Evolutionary conservation across 257 asterid genomes (phyloP), one percentile per base, ranked within the genome.

Genomic region (Capsicum chinense): DNA sequence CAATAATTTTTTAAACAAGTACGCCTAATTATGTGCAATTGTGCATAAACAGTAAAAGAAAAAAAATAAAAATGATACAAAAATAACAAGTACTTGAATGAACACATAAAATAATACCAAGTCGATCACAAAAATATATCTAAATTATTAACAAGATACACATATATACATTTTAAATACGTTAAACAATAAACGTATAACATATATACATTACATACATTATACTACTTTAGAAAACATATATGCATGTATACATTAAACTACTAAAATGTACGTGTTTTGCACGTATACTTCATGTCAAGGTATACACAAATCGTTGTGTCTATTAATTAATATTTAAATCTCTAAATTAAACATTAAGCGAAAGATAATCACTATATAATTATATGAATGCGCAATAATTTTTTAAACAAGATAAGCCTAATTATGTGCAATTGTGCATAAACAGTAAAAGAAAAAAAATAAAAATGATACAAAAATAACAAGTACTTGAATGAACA

Each of bases 311-410:
- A 78, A 14, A 78, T 54, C 3, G 3, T 52, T n/a, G 33, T 26
- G 54, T 78, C 64, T 54, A 14, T 78, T 54, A 78, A 54, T 54
- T 54, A 78, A 52, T 54, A 26, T 54, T 57, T 78, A 54, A 26
- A 57, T 8, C 33, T 54, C 16, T 52, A 7, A 63, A 76, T 52
- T 76, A 47, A 54, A 54, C 64, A 14, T 26, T 47, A 26, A 54
- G 26, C 5, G 4, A 70, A 42, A 9, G 79, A 71, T 2, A 71
- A 47, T 71, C 14, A 5, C 79, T 1, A 54, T 33, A 78, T 0
- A 14, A 3, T 16, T 78, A 54, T 35, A 52, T 76, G 63, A 52
- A 50, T 52, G 81, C 0, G 12, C 21, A 6, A 76, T 3, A 78
- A 78, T 78, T 76, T 54, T 7, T 52, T 14, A 47, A 78, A 4